Conservation (phyloP, 768 basidiomycete species). For the Tylopilus plumbeoviolaceoides region DNA sequence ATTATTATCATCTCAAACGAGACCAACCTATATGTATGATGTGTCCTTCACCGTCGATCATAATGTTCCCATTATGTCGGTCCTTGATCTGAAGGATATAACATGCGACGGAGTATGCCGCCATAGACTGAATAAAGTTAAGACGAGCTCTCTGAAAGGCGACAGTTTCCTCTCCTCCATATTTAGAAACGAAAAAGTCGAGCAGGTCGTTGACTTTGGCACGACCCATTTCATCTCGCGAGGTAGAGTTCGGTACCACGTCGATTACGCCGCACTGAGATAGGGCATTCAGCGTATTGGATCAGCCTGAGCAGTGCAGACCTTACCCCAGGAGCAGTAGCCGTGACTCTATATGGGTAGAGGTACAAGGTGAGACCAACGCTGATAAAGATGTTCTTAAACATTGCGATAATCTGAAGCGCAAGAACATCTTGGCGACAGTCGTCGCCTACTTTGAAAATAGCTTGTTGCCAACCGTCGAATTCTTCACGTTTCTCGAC, state of each 20-base stretch:
- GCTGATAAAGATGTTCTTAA: slow-evolving; percentile 93
- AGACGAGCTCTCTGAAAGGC: slow-evolving; percentile 89
- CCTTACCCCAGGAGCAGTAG: slow-evolving; percentile 91
- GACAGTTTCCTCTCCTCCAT: slow-evolving; percentile 85
- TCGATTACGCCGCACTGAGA: slow-evolving; percentile 94
- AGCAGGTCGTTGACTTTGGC: slow-evolving; percentile 96
- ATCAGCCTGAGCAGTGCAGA: not conserved
- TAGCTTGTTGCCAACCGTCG: slow-evolving; percentile 96
- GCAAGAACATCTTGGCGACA: slow-evolving; percentile 99
- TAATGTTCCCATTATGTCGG: slow-evolving; percentile 98
- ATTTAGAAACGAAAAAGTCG: slow-evolving; percentile 91
- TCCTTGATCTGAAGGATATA: slow-evolving; percentile 99
- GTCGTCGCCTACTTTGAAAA: slow-evolving; percentile 99
- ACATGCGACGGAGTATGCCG: slow-evolving; percentile 96
- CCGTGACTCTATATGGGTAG: slow-evolving; percentile 94
- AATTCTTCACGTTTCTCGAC: slow-evolving; percentile 59
- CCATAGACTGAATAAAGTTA: slow-evolving; percentile 99
- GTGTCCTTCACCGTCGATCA: slow-evolving; percentile 98
- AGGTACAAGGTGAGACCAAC: slow-evolving; percentile 89
- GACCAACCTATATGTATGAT: slow-evolving; percentile 89
- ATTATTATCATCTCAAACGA: not conserved
- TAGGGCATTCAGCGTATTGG: not conserved
- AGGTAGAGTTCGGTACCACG: slow-evolving; percentile 96
- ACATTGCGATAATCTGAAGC: slow-evolving; percentile 97
- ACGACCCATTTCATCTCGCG: slow-evolving; percentile 98